These are phyloP conservation scores for Aspergillus sp. DNA, from an alignment of 2,329 filamentous ascomycete genomes.

Conservation along the genomic window DNA sequence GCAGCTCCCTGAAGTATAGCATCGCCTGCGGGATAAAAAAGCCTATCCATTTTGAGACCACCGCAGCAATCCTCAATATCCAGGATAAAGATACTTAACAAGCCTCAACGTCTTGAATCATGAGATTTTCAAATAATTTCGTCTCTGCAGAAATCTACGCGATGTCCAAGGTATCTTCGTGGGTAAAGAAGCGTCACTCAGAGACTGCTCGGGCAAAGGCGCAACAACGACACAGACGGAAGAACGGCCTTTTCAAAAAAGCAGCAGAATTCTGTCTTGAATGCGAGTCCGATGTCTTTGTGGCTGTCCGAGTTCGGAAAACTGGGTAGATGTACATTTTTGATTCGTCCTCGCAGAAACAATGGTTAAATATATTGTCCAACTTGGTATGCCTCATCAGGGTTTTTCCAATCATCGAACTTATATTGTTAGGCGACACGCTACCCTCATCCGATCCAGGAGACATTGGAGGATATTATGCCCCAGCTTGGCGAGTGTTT, in stretches of 20 bases:
- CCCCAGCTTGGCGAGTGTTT: slow-evolving; percentile 1
- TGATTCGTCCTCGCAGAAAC: slow-evolving; percentile 7
- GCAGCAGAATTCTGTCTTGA: slow-evolving; percentile 11
- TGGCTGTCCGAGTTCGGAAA: slow-evolving; percentile 9
- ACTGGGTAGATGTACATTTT: slow-evolving; percentile 11
- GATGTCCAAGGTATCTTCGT: neutral
- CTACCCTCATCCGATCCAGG: slow-evolving; percentile 4
- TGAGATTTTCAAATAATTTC: slow-evolving; percentile 1
- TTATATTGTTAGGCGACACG: slow-evolving; percentile 3
- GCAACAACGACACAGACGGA: slow-evolving; percentile 9
- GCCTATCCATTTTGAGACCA: slow-evolving; percentile 1
- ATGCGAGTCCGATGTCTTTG: slow-evolving; percentile 10
- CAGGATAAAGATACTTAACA: slow-evolving; percentile 1
- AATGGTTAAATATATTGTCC: slow-evolving; percentile 5
- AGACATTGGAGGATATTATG: slow-evolving; percentile 1
- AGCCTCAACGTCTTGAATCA: neutral
- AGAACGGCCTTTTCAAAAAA: slow-evolving; percentile 11
- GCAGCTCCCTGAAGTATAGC: slow-evolving; percentile 1
- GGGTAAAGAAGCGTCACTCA: slow-evolving; percentile 9
- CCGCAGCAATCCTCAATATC: neutral
- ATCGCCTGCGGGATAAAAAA: slow-evolving; percentile 1
- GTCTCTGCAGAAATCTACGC: neutral
- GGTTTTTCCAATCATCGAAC: slow-evolving; percentile 2
- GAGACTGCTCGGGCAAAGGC: slow-evolving; percentile 9
- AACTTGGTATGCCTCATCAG: slow-evolving; percentile 3